Percentiles rank a stretch among this genome's conserved stretches.
These are phyloP conservation scores for Tulasnella sp. DNA, from an alignment of 768 basidiomycete species.

Conservation along the genomic window DNA sequence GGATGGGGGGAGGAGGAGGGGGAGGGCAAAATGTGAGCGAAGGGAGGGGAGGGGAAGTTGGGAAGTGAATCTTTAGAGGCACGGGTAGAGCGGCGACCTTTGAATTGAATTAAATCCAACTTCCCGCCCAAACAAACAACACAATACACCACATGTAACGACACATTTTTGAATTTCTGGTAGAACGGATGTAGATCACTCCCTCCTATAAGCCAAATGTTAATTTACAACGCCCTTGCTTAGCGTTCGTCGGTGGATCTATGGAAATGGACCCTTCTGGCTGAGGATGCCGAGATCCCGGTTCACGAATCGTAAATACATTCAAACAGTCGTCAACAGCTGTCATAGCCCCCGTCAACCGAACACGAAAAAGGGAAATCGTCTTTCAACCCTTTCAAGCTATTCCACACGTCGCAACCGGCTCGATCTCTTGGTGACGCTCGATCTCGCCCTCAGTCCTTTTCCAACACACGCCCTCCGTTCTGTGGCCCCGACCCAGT, in stretches of 20 bases:
- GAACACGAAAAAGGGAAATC: no score
- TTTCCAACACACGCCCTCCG: no score
- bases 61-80: neutral
- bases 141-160: neutral
- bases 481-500: no score
- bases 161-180: neutral
- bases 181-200: neutral
- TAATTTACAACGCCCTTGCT: neutral
- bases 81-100: neutral
- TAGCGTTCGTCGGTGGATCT: neutral
- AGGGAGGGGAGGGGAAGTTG: neutral
- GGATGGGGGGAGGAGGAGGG: neutral
- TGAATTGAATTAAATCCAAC: neutral
- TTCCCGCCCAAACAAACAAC: neutral
- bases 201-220: neutral
- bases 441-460: no score
- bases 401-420: no score
- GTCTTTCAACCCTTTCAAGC: no score
- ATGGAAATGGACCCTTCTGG: neutral
- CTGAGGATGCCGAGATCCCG: neutral
- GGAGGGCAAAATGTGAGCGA: neutral
- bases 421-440: no score
- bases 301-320: no score
- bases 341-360: no score
- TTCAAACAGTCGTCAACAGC: no score